Evolutionary conservation across 2,329 filamentous ascomycete genomes (phyloP), one percentile per base, ranked within the genome.

Genomic region (Cercospora zeae-maydis): DNA sequence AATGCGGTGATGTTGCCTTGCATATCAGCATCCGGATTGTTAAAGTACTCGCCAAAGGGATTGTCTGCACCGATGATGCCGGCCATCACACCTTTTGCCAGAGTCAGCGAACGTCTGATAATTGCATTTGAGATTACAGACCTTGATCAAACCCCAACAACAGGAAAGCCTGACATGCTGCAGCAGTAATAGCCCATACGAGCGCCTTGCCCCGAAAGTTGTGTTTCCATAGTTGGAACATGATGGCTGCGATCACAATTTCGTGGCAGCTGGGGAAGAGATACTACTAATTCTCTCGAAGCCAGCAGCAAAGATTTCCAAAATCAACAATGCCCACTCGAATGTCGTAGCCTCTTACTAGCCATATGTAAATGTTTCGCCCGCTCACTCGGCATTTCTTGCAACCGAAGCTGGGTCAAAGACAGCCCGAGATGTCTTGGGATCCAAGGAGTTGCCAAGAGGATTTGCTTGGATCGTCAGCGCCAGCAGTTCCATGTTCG

Each of bases 1-100:
- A 82, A 82, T 14, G 81, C 76, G 1, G 80, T 82, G 16, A 83
- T 79, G 60, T 79, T 80, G 57, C 80, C 81, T 70, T 80, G 79
- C 81, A 78, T 57, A 24, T 57, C 31, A 5, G 51, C 33, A 13
- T 58, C 33, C 34, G 53, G 54, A 34, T 42, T 52, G 51, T 53
- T 51, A 53, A 53, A 58, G 27, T 62, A 42, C 33, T 37, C 37
- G 21, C 59, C 42, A 33, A 54, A 42, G 16, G 51, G 19, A 14
- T 54, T 58, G 53, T 62, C 42, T 24, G 59, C 59, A 9, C 49
- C 51, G 21, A 62, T 57, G 21, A 62, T 57, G 30, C 59, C 59
- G n/a, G 52, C 36, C 59, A 62, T 62, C n/a, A 62, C 59, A 24
- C 59, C 59, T 58, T 42, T 49, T 9, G 42, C 21, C 42, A n/a